Percentiles rank a stretch among this genome's conserved stretches.
phyloP scores from a whole-genome alignment of 495 filamentous ascomycete genomes.

The Lepidopterella palustris region DNA sequence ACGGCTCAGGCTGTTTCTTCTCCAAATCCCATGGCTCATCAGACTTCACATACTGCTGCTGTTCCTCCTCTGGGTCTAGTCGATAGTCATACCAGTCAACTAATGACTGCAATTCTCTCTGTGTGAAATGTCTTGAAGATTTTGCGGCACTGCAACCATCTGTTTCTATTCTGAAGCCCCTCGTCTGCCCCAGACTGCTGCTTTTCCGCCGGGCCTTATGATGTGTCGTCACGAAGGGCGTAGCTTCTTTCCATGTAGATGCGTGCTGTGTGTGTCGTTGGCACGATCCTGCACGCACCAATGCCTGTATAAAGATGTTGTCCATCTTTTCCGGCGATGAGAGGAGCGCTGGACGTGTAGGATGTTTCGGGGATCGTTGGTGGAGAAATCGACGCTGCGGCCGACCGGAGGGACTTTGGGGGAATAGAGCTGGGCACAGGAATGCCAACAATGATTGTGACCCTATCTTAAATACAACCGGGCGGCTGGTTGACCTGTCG shows the following conservation, averaged over 20 bases:
- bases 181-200: not conserved
- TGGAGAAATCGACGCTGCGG: conserved; percentile 8
- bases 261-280: conserved; percentile 43
- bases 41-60: not conserved
- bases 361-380: not conserved
- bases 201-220: conserved; percentile 23
- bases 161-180: conserved; percentile 5
- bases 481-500: conserved; percentile 46
- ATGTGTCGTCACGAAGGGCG: conserved; percentile 4
- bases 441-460: conserved; percentile 41
- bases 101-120: conserved; percentile 23
- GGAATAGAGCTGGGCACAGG: conserved; percentile 32
- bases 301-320: conserved; percentile 55
- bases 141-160: not conserved
- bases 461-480: conserved; percentile 44
- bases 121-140: conserved; percentile 6
- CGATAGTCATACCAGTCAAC: conserved; percentile 24
- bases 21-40: conserved; percentile 20
- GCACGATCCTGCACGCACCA: conserved; percentile 59
- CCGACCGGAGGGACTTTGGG: not conserved
- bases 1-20: conserved; percentile 17
- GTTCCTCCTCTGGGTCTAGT: not conserved
- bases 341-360: conserved; percentile 3
- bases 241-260: not conserved
- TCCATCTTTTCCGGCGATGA: conserved; percentile 39